Base-by-base conservation (phyloP, 768 basidiomycete species). In the Scleroderma citrinum region DNA sequence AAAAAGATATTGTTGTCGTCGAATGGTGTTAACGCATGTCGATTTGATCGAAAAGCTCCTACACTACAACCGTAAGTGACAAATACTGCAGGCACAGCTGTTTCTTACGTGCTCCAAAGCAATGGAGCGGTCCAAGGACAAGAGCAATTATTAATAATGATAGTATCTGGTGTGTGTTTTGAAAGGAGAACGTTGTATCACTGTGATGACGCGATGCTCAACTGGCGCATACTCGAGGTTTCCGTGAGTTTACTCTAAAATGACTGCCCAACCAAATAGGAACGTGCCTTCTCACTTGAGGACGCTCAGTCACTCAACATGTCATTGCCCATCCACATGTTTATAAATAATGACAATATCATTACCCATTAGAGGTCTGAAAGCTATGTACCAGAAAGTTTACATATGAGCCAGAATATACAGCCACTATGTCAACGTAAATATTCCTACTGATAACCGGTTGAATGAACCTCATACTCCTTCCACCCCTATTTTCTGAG, bases 21-120 rank as follows among this genome's bases (percentile, higher is more conserved):
- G 95, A 41, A 98, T 97, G 95, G 90, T 98, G 5, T 72, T 97
- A 47, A 97, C 95, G 0, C 95, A 98, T 65, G 95, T 97, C 48
- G 95, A 97, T 69, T 76, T 97, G 54, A 97, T 97, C 57, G 95
- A 97, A 71, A 97, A 97, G 69, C 77, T 97, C 16, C 73, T 98
- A 20, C 92, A 95, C 60, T 98, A 95, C 67, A 95, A 94, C 68
- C 92, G 93, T 96, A 46, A 49, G 66, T 60, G 39, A 37, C 45
- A 58, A 74, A 16, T 50, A 37, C 46, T 37, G 12, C 23, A 47
- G 37, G 17, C 43, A 20, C 6, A 2, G 44, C 30, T 10, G 1
- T 1, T 14, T 41, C 3, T 30, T 47, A 24, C 39, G 45, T 39
- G 3, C 37, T 8, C 53, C 32, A 13, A 51, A 69, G 66, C 66